phyloP scores from a whole-genome alignment of 352 stramenopile species.

The Globisporangium uncinulatum region DNA sequence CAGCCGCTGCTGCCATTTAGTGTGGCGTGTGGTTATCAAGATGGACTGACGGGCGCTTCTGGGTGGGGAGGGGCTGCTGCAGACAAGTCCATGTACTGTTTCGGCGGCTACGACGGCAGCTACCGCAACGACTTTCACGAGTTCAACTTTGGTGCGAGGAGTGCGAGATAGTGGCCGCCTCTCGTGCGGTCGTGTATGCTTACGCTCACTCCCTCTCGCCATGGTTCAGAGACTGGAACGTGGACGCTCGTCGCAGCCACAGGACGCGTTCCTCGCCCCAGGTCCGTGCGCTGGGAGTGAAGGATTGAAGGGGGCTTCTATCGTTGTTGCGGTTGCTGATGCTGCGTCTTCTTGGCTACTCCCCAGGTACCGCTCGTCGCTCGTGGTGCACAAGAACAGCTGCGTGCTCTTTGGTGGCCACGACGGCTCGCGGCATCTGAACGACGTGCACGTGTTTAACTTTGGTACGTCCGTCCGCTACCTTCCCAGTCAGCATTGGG shows the following conservation, averaged over 20 bases:
- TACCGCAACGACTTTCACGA: slow-evolving; percentile 96
- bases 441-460: slow-evolving; percentile 96
- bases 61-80: background rate
- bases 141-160: slow-evolving; percentile 85
- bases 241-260: slow-evolving; percentile 86
- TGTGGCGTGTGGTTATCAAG: background rate
- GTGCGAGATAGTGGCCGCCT: too few species aligned
- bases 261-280: slow-evolving; percentile 58
- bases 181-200: too few species aligned
- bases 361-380: slow-evolving; percentile 80
- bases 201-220: background rate
- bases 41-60: background rate
- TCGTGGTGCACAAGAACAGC: slow-evolving; percentile 91
- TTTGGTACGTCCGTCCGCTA: slow-evolving; percentile 61
- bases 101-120: slow-evolving; percentile 94
- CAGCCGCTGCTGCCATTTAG: background rate
- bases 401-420: slow-evolving; percentile 96
- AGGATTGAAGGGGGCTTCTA: background rate
- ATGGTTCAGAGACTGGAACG: slow-evolving; percentile 41
- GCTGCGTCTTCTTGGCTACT: background rate
- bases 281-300: slow-evolving; percentile 21
- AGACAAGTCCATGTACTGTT: slow-evolving; percentile 87
- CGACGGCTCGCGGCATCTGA: slow-evolving; percentile 96
- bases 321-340: background rate
- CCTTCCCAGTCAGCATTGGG: too few species aligned